Conservation (phyloP, 495 filamentous ascomycete genomes). For the Penicillium steckii region DNA sequence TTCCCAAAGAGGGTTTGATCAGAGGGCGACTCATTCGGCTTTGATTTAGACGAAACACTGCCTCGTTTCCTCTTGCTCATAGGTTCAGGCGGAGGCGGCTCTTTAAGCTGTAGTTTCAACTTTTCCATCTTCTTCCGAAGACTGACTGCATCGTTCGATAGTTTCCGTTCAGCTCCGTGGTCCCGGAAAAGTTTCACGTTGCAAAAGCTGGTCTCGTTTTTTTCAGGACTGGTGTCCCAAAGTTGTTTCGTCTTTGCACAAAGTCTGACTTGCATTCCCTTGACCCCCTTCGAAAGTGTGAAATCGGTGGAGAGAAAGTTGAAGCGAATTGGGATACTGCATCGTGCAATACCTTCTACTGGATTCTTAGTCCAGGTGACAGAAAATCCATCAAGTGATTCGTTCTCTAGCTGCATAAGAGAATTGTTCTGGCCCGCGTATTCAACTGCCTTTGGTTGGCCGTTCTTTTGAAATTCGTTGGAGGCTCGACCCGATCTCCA, state of each 20-base stretch:
- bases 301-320: slow-evolving; percentile 99
- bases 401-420: slow-evolving; percentile 53
- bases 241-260: slow-evolving; percentile 82
- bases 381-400: slow-evolving; percentile 90
- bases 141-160: slow-evolving; percentile 88
- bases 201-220: slow-evolving; percentile 80
- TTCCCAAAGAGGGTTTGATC: too few relatives aligned
- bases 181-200: slow-evolving; percentile 97
- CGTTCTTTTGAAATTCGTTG: slow-evolving; percentile 38
- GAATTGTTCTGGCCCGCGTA: slow-evolving; percentile 69
- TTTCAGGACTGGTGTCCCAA: neutral
- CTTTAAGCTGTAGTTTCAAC: slow-evolving; percentile 49
- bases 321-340: slow-evolving; percentile 85
- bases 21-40: neutral
- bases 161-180: slow-evolving; percentile 92
- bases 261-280: slow-evolving; percentile 88
- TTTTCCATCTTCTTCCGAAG: slow-evolving; percentile 95
- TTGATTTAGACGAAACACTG: neutral
- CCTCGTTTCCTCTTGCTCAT: slow-evolving; percentile 4
- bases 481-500: slow-evolving; percentile 91
- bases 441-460: slow-evolving; percentile 87
- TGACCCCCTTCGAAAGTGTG: slow-evolving; percentile 96
- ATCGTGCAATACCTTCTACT: slow-evolving; percentile 60
- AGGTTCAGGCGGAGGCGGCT: neutral
- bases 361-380: slow-evolving; percentile 79